Evolutionary conservation across 2,329 filamentous ascomycete species (phyloP).

Genomic region (Escovopsis sp.): DNA sequence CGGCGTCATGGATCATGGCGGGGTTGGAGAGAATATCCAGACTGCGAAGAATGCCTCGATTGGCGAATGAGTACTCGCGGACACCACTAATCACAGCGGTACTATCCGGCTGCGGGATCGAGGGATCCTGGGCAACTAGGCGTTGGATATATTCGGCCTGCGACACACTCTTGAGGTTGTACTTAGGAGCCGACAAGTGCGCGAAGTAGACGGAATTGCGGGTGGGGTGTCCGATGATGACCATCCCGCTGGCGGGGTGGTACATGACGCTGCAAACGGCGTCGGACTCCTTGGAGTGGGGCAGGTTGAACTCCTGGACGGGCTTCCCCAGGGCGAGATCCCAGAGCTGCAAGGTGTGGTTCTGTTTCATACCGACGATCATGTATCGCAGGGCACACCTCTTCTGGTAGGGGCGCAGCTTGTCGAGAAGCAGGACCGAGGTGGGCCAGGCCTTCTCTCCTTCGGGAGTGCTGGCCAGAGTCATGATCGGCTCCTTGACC

Average conservation of each 20-base stretch:
- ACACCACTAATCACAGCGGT: conserved; percentile 96
- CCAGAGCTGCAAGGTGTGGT: conserved; percentile 96
- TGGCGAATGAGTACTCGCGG: conserved; percentile 82
- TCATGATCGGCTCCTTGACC: conserved; percentile 73
- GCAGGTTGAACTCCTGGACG: conserved; percentile 92
- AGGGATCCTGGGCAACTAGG: conserved; percentile 54
- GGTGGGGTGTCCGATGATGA: conserved; percentile 88
- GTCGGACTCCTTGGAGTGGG: conserved; percentile 89
- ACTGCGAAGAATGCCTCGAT: conserved; percentile 75
- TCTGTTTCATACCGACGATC: conserved; percentile 96
- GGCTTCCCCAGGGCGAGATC: conserved; percentile 89
- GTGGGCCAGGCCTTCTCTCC: conserved; percentile 94
- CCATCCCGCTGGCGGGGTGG: conserved; percentile 80
- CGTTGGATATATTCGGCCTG: conserved; percentile 80
- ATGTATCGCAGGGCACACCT: conserved; percentile 84
- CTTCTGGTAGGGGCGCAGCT: conserved; percentile 84
- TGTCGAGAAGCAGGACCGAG: conserved; percentile 90
- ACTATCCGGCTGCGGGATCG: conserved; percentile 72
- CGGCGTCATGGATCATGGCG: conserved; percentile 43
- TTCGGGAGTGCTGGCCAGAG: conserved; percentile 70
- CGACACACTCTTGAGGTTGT: conserved; percentile 66
- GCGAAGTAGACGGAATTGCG: conserved; percentile 96
- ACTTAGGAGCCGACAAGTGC: conserved; percentile 85
- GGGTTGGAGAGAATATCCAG: conserved; percentile 71
- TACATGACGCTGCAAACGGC: conserved; percentile 97